phyloP scores from a whole-genome alignment of 2,329 filamentous ascomycete genomes.

The Paramyrothecium roridum region DNA sequence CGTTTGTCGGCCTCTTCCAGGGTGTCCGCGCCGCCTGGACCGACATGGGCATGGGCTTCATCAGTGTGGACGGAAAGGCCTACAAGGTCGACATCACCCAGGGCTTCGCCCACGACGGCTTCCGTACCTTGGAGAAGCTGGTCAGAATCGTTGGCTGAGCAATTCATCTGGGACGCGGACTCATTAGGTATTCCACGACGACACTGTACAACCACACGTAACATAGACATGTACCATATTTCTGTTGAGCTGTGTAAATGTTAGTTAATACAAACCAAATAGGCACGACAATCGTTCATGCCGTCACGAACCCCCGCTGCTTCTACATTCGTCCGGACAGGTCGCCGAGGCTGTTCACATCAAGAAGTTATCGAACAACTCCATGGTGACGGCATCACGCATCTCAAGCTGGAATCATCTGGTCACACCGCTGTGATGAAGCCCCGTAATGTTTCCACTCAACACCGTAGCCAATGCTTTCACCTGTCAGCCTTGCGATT shows the following conservation, averaged over 20 bases:
- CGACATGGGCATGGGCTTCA: slow-evolving; percentile 52
- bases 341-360: too few relatives aligned
- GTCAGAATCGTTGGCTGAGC: slow-evolving; percentile 23
- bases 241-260: too few relatives aligned
- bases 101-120: slow-evolving; percentile 58
- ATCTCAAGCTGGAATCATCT: slow-evolving; percentile 6
- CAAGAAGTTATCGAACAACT: neutral
- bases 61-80: slow-evolving; percentile 41
- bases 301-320: too few relatives aligned
- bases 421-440: slow-evolving; percentile 9
- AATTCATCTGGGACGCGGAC: too few relatives aligned
- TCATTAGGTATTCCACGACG: too few relatives aligned
- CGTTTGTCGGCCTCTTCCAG: slow-evolving; percentile 35
- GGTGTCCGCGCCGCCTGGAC: slow-evolving; percentile 50
- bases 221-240: too few relatives aligned
- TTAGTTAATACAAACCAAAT: too few relatives aligned
- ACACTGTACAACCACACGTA: too few relatives aligned
- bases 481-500: neutral
- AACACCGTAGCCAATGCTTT: slow-evolving; percentile 10
- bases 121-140: slow-evolving; percentile 55
- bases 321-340: too few relatives aligned
- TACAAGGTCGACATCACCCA: slow-evolving; percentile 58
- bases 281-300: too few relatives aligned
- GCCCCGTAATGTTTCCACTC: slow-evolving; percentile 9
- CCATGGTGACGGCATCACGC: neutral